Evolutionary conservation across 2,329 filamentous ascomycete genomes (phyloP).

Genomic region (Xylaria digitata): DNA sequence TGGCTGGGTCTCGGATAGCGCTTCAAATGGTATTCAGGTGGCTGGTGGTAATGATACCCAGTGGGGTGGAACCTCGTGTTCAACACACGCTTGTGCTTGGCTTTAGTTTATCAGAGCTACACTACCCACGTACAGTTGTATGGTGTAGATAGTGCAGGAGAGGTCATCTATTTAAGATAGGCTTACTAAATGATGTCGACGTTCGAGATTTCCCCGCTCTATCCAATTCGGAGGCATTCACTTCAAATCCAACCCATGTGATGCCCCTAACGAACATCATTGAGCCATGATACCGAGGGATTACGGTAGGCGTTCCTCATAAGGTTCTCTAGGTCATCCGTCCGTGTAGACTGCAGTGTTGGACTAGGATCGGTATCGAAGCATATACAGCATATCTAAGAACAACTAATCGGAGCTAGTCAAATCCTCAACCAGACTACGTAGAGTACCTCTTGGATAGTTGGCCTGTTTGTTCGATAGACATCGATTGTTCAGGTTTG

Average conservation of each 20-base stretch:
- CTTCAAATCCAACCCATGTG: background rate
- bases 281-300: background rate
- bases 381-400: background rate
- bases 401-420: too few relatives aligned
- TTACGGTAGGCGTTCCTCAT: background rate
- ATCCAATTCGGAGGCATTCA: background rate
- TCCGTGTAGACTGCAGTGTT: too few relatives aligned
- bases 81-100: too few relatives aligned
- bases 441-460: background rate
- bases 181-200: too few relatives aligned
- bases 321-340: too few relatives aligned
- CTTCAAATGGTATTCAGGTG: constrained; percentile 16
- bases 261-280: background rate
- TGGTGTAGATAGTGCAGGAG: too few relatives aligned
- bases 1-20: constrained; percentile 10
- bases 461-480: background rate
- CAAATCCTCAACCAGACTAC: background rate
- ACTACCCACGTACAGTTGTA: too few relatives aligned
- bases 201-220: background rate
- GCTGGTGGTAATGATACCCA: constrained; percentile 26
- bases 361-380: too few relatives aligned
- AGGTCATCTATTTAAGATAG: too few relatives aligned
- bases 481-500: background rate
- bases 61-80: constrained; percentile 14
- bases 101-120: too few relatives aligned